Percentiles rank a stretch among this genome's conserved stretches.
Evolutionary conservation across 148 eudicot genomes (phyloP).

Genomic region (Talinum fruticosum): DNA sequence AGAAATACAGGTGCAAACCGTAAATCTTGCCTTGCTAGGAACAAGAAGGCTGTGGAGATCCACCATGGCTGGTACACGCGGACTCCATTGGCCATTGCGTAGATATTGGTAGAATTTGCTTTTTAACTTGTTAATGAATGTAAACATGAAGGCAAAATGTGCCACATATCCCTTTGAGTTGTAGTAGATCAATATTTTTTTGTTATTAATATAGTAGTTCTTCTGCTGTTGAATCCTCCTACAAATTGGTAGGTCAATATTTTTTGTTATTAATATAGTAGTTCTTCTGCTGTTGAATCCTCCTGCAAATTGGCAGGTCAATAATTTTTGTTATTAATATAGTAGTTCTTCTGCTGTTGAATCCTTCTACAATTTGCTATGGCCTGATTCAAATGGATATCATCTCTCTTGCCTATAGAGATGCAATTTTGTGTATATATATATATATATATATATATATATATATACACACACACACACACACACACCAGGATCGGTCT

Average conservation of each 20-base stretch:
- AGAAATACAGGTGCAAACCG: slow-evolving; percentile 82
- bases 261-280: background rate
- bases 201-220: background rate
- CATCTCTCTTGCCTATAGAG: no score
- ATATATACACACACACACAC: no score
- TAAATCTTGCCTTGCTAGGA: slow-evolving; percentile 83
- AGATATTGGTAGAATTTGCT: background rate
- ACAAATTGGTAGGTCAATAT: no score
- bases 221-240: background rate
- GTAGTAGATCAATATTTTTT: background rate
- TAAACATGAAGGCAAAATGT: background rate
- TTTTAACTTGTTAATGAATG: slow-evolving; percentile 10
- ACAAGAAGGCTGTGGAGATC: slow-evolving; percentile 74
- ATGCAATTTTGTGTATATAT: no score
- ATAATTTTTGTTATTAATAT: no score
- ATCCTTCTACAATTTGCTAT: background rate
- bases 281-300: background rate
- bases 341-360: background rate
- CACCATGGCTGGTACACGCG: slow-evolving; percentile 89
- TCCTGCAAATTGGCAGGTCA: no score
- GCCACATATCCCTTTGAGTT: background rate
- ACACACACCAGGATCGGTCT: no score
- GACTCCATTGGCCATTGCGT: slow-evolving; percentile 33
- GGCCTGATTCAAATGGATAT: no score
- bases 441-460: no score